phyloP scores from a whole-genome alignment of 2,329 filamentous ascomycete genomes.

The Colletotrichum caudatum region DNA sequence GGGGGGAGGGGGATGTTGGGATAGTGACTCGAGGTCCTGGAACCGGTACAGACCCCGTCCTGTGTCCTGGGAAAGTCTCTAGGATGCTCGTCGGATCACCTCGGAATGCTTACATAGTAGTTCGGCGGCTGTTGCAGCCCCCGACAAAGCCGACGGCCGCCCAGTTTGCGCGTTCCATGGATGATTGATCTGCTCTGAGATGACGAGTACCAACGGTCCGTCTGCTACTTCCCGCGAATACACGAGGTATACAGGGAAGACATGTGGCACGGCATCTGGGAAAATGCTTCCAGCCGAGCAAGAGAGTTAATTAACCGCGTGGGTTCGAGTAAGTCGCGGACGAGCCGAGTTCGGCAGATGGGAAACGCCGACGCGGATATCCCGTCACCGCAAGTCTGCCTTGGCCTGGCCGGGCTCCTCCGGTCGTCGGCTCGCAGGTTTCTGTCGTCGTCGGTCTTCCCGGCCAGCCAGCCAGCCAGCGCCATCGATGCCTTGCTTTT shows the following conservation, averaged over 20 bases:
- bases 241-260: neutral
- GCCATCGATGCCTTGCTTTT: neutral
- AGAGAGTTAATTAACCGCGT: neutral
- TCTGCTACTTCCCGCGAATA: constrained; percentile 1
- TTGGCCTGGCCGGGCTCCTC: constrained; percentile 5
- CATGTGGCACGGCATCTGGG: neutral
- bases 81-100: neutral
- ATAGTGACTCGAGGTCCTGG: constrained; percentile 2
- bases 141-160: constrained; percentile 22
- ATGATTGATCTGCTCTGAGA: neutral
- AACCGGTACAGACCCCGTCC: neutral
- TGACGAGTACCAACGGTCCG: neutral
- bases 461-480: constrained; percentile 12
- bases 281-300: constrained; percentile 7
- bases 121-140: constrained; percentile 20
- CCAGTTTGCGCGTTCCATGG: neutral
- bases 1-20: constrained; percentile 13
- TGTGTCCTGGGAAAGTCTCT: neutral
- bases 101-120: neutral
- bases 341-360: neutral
- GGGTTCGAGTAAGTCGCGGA: neutral
- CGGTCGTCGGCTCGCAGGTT: constrained; percentile 7
- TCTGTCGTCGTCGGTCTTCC: neutral
- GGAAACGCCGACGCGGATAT: neutral
- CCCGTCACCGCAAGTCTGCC: constrained; percentile 9